Evolutionary conservation across 2,329 filamentous ascomycete species (phyloP), one percentile per base, ranked within the genome.

Genomic region (Xylaria sp.): DNA sequence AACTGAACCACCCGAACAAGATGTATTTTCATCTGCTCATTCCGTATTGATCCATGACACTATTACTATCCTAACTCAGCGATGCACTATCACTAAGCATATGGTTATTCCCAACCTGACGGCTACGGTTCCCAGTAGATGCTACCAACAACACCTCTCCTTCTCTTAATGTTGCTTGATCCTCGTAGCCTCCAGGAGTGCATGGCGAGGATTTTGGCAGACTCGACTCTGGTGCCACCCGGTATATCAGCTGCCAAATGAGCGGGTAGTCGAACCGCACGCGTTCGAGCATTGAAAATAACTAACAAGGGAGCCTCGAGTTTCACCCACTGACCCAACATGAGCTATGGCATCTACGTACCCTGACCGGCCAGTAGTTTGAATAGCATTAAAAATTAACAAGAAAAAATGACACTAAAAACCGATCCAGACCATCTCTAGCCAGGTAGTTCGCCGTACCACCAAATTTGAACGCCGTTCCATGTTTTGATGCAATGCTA

Each of bases 401-500:
- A 38, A 47, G 25, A 53, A 60, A 53, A 52, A 59, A 57, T 11
- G 49, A 54, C 41, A 57, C 29, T 49, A 47, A 21, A 23, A 41
- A 25, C 41, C 58, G 60, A 63, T 63, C 58, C 63, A 58, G 54
- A 47, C 54, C 61, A 37, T 55, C 43, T 58, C 52, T 62, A 60
- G 31, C 58, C 56, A 62, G 48, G 37, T 43, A 62, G 15, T 51
- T 49, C 31, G 31, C 41, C 48, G 46, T 25, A 25, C 62, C 46
- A 58, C 62, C 59, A 47, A 54, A 46, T 56, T 40, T 49, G 31
- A 67, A 67, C 64, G 64, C 64, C 64, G 53, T 53, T 43, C 52
- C 43, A 62, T 65, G 59, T 58, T 38, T n/a, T 49, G 37, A 62
- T 66, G 64, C 58, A 58, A 65, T 67, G 58, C 64, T 63, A 48